phyloP scores from a whole-genome alignment of 257 asterid genomes.

The Jacaranda mimosifolia region DNA sequence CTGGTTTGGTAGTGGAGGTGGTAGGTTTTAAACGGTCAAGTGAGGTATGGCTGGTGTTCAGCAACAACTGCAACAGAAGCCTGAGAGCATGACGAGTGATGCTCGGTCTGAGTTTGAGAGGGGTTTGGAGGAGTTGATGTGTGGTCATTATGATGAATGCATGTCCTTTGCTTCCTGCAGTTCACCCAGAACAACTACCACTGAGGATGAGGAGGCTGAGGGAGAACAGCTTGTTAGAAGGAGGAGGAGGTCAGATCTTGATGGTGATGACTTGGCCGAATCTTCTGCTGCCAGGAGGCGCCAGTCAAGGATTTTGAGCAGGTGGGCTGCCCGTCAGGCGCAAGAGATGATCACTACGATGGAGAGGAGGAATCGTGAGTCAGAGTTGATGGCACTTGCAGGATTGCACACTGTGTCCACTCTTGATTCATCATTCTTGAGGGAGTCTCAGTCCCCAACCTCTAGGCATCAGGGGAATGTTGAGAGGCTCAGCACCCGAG shows the following conservation, averaged over 20 bases:
- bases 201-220: slow-evolving; percentile 74
- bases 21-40: slow-evolving; percentile 40
- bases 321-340: slow-evolving; percentile 92
- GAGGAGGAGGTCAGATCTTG: slow-evolving; percentile 86
- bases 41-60: slow-evolving; percentile 65
- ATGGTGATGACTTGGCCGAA: slow-evolving; percentile 82
- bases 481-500: slow-evolving; percentile 80
- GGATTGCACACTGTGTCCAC: slow-evolving; percentile 88
- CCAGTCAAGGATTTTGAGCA: slow-evolving; percentile 81
- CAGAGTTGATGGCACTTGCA: slow-evolving; percentile 89
- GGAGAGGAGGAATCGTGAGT: slow-evolving; percentile 90
- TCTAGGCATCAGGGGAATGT: slow-evolving; percentile 77
- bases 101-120: slow-evolving; percentile 72
- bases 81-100: slow-evolving; percentile 68
- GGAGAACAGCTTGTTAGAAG: slow-evolving; percentile 73
- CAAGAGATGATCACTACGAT: slow-evolving; percentile 90
- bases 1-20: slow-evolving; percentile 29
- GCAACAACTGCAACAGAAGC: slow-evolving; percentile 75
- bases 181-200: slow-evolving; percentile 55
- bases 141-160: slow-evolving; percentile 79
- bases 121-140: slow-evolving; percentile 80
- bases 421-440: slow-evolving; percentile 87
- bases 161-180: slow-evolving; percentile 82
- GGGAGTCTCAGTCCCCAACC: slow-evolving; percentile 87
- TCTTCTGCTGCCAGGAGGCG: slow-evolving; percentile 85